A percentile compares a stretch with the other conserved stretches of the same genome.
These are phyloP conservation scores for Aegilops longissima DNA, from an alignment of 176 grass and related monocot genomes.

Conservation along the genomic window DNA sequence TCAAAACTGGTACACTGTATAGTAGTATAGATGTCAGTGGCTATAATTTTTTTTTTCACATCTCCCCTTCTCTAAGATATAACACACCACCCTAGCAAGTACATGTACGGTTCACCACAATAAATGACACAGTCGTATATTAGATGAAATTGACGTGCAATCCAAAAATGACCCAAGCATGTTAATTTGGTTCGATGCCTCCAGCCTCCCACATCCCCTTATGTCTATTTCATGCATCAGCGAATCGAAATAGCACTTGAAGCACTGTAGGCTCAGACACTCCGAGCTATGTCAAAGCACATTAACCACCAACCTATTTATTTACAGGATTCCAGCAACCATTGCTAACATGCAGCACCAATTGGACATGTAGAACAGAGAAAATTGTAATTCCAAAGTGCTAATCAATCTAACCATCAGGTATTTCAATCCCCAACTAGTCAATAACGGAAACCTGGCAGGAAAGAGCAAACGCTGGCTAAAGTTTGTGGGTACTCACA, in stretches of 20 bases:
- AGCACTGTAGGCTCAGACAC: not conserved
- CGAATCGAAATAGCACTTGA: not conserved
- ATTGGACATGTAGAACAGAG: not conserved
- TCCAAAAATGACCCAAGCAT: not conserved
- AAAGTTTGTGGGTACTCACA: slow-evolving; percentile 48
- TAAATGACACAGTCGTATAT: not conserved
- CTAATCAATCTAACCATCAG: not conserved
- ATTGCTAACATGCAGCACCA: not conserved
- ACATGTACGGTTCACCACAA: not conserved
- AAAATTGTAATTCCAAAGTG: not conserved
- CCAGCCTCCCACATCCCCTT: not conserved
- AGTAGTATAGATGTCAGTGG: not conserved
- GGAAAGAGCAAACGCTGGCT: not conserved
- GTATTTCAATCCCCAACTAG: not conserved
- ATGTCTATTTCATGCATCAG: not conserved
- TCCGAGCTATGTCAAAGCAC: slow-evolving; percentile 4
- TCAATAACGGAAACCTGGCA: not conserved
- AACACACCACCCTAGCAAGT: not conserved
- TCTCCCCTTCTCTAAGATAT: not conserved
- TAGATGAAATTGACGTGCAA: not conserved
- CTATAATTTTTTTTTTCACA: not conserved
- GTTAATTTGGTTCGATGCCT: not conserved
- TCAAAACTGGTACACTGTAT: too few species aligned
- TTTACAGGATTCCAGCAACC: not conserved
- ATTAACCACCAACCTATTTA: not conserved